Evolutionary conservation across 139 green algal genomes (phyloP).

Genomic region (Bryopsis sp.): DNA sequence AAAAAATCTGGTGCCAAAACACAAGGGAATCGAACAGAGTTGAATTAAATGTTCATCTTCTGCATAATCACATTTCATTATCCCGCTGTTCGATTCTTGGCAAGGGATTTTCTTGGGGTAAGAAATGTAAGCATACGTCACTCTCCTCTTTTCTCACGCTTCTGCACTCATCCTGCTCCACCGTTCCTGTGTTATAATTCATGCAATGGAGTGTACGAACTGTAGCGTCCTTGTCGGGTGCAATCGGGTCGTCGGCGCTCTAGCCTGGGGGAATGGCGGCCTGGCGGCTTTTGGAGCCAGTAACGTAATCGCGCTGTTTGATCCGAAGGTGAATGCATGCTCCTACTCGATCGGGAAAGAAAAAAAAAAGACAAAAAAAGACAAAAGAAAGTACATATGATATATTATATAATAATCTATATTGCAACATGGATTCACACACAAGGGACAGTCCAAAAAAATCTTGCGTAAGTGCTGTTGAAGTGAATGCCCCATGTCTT

Average conservation of each 20-base stretch:
- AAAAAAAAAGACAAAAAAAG: not conserved
- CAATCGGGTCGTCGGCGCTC: not conserved
- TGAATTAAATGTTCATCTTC: too few species aligned
- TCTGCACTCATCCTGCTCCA: too few species aligned
- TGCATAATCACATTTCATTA: too few species aligned
- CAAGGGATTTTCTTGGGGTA: too few species aligned
- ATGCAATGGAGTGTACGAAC: too few species aligned
- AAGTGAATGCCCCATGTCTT: not conserved
- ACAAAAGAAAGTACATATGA: not conserved
- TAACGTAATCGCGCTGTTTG: constrained; percentile 3
- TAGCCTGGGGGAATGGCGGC: not conserved
- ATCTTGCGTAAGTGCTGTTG: not conserved
- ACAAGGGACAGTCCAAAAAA: not conserved
- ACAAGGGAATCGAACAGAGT: too few species aligned
- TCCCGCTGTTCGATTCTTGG: too few species aligned
- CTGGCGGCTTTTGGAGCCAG: constrained; percentile 7
- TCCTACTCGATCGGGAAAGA: not conserved
- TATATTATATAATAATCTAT: not conserved
- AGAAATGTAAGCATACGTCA: too few species aligned
- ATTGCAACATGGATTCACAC: not conserved
- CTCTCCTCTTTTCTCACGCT: too few species aligned
- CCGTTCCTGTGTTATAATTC: too few species aligned
- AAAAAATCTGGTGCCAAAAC: too few species aligned
- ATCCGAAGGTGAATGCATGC: not conserved
- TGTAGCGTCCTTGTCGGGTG: constrained; percentile 12